Percentiles rank a stretch among this genome's conserved stretches.
These are phyloP conservation scores for Puccinellia tenuiflora DNA, from an alignment of 176 grass and related monocot genomes.

Conservation along the genomic window DNA sequence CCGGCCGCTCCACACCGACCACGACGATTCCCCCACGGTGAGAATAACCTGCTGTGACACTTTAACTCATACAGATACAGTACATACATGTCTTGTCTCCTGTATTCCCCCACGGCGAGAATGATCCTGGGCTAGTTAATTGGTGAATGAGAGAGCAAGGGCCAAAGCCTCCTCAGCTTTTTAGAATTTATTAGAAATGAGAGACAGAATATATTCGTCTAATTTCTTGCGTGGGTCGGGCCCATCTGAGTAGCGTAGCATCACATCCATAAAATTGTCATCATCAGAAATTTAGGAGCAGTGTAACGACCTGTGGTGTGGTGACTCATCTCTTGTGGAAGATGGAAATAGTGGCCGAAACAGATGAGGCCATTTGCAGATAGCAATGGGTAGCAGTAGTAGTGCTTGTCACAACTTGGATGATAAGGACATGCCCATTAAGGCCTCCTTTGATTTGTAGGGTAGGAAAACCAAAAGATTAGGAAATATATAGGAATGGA, in stretches of 20 bases:
- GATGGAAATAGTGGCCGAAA: neutral
- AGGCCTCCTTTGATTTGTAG: too few relatives aligned
- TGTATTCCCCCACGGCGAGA: too few relatives aligned
- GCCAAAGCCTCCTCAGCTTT: neutral
- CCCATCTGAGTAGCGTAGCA: neutral
- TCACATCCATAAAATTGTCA: slow-evolving; percentile 19
- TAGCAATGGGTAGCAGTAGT: slow-evolving; percentile 8
- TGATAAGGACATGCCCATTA: slow-evolving; percentile 32
- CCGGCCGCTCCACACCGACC: slow-evolving; percentile 36
- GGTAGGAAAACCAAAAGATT: too few relatives aligned
- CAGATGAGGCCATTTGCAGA: slow-evolving; percentile 1
- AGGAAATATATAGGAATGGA: too few relatives aligned
- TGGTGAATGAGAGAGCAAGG: neutral
- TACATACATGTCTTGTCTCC: neutral
- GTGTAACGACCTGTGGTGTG: neutral
- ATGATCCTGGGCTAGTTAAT: neutral
- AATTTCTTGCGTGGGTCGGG: neutral
- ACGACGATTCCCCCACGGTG: slow-evolving; percentile 63
- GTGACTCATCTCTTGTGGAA: neutral
- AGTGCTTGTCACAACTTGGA: slow-evolving; percentile 32
- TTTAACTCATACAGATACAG: neutral
- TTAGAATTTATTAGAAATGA: neutral
- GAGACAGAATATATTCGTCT: neutral
- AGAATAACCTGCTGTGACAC: neutral
- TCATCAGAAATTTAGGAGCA: neutral